Base-by-base conservation (phyloP, 495 filamentous ascomycete genomes). In the Penicillium mononematosum region DNA sequence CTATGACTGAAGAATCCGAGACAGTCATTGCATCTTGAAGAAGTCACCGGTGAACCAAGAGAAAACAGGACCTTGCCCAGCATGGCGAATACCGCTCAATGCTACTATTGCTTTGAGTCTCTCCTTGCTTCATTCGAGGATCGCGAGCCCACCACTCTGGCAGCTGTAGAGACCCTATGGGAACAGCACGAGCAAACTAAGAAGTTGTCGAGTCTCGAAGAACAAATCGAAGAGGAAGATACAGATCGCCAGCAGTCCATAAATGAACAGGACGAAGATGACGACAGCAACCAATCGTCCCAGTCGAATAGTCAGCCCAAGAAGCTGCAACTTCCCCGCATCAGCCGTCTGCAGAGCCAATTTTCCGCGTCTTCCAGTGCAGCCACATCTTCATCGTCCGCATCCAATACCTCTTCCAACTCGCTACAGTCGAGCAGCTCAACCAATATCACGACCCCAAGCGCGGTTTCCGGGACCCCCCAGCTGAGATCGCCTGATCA, bases 81-180 rank as follows among this genome's bases (percentile, higher is more conserved):
- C 16, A 98, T 97, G 93, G 92, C 94, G 25, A 87, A 85, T 41
- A 68, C 81, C 47, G 85, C 85, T 42, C 92, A 97, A 63, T 97
- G 92, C 68, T 85, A 89, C 56, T 95, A 85, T 74, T 96, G 91
- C 75, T 97, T 98, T 80, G 92, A 98, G 72, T 75, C 77, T 19
- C 88, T 98, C 5, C 67, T 78, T 16, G 83, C 89, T 22, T 82
- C 76, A 56, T 83, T 89, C 46, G 80, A 88, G 64, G 73, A 81
- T 49, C 79, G 84, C 14, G 74, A 75, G 66, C 78, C 76, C 45
- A 80, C 79, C 58, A 77, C 72, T 50, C 83, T 97, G 6, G 54
- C 73, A 36, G 75, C 87, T 49, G 80, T 96, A 58, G 82, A 94
- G 69, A 76, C 83, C 27, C 81, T 88, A n/a, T 95, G 87, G 85